Base-by-base conservation (phyloP, 129 eudicot species). In the Flaveria trinervia region DNA sequence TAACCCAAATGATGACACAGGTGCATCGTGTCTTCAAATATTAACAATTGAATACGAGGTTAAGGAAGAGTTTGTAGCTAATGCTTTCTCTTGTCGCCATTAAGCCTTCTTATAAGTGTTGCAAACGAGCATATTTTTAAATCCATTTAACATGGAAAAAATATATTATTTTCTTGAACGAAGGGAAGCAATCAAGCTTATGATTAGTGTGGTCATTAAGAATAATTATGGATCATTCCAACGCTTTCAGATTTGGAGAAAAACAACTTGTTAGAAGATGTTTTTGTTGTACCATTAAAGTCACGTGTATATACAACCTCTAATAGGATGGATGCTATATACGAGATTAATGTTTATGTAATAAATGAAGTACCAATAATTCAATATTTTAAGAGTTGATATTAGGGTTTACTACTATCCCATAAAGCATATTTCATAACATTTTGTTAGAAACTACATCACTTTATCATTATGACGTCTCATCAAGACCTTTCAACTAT, bases 31-130 rank as follows among this genome's bases (percentile, higher is more conserved):
- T 85, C 43, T 84, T 78, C 79, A 86, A 18, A 88, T 56, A 74
- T 6, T 77, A 7, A 86, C 88, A 0, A 48, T 88, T 1, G 91
- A 90, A 64, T 88, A 88, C 4, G 84, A 86, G 1, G 61, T 83
- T 23, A 84, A 85, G 68, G 96, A 85, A 70, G 92, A 87, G 44
- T 84, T 76, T 26, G 83, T 82, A 15, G 82, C 80, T 41, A 83
- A 85, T 61, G 89, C 84, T 68, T 80, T n/a, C 92, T 4, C 3
- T 79, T 25, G 81, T 79, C 55, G 79, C 84, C 16, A 74, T 66
- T 20, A 80, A 79, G 51, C 87, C 85, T 13, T 64, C 18, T 87
- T 18, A 81, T 90, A 88, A 65, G 66, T 2, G 41, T 71, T 44
- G 88, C 77, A 17, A 85, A 70, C 3, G 72, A 77, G 18, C 64